phyloP scores from a whole-genome alignment of 768 basidiomycete genomes.

The Daedaleopsis nitida region DNA sequence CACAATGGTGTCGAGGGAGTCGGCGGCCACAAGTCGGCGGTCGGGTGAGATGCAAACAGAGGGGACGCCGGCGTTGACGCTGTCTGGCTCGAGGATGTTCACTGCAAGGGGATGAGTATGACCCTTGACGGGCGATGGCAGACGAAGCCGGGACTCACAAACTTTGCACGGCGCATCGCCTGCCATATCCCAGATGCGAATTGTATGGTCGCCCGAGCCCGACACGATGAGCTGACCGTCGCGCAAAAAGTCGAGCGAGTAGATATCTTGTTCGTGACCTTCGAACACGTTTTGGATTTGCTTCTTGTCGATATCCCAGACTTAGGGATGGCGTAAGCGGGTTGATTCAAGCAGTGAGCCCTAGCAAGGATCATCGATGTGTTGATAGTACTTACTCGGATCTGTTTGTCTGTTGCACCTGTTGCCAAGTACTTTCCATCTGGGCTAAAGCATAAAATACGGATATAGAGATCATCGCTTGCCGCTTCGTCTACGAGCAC shows the following conservation, averaged over 20 bases:
- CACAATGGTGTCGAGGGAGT: slow-evolving; percentile 61
- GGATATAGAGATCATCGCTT: slow-evolving; percentile 84
- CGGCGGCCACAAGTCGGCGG: slow-evolving; percentile 59
- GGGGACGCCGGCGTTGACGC: slow-evolving; percentile 62
- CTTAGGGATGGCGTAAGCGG: slow-evolving; percentile 45
- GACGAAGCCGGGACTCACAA: slow-evolving; percentile 13
- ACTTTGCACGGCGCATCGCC: slow-evolving; percentile 38
- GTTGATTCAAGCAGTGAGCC: too few species aligned
- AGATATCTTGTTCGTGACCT: slow-evolving; percentile 92
- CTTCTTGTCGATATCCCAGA: slow-evolving; percentile 89
- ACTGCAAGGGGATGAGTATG: slow-evolving; percentile 22
- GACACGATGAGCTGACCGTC: slow-evolving; percentile 87
- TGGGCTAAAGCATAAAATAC: slow-evolving; percentile 80
- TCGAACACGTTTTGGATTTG: slow-evolving; percentile 80
- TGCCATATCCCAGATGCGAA: slow-evolving; percentile 61
- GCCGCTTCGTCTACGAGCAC: slow-evolving; percentile 81
- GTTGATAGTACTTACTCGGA: slow-evolving; percentile 59
- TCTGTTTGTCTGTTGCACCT: slow-evolving; percentile 89
- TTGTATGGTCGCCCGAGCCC: slow-evolving; percentile 79
- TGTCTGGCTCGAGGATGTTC: slow-evolving; percentile 50
- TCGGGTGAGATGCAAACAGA: slow-evolving; percentile 61
- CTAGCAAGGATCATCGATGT: too few species aligned
- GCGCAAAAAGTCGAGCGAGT: slow-evolving; percentile 89
- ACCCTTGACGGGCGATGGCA: not conserved
- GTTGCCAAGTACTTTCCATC: slow-evolving; percentile 74